Evolutionary conservation across 495 filamentous ascomycete species (phyloP).

Genomic region (Xylaria telfairii): DNA sequence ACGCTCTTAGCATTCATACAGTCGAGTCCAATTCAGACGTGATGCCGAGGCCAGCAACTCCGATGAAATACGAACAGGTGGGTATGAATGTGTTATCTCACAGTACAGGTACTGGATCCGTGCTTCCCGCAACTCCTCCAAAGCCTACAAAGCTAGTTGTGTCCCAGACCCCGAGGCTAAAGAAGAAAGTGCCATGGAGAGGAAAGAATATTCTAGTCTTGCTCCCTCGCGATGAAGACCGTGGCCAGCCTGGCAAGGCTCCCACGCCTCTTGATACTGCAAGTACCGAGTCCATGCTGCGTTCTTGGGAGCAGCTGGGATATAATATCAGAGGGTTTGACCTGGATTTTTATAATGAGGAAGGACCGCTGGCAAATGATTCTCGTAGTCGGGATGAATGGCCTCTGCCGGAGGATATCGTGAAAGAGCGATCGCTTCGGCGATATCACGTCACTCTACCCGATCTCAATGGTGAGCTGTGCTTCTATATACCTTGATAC

Average conservation of each 20-base stretch:
- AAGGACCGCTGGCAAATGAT: conserved; percentile 35
- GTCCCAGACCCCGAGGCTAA: conserved; percentile 51
- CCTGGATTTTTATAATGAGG: conserved; percentile 46
- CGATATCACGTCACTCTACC: conserved; percentile 74
- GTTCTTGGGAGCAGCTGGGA: conserved; percentile 74
- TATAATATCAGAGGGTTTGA: conserved; percentile 79
- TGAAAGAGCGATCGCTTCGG: conserved; percentile 57
- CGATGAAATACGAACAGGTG: conserved; percentile 26
- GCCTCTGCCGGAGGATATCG: conserved; percentile 69
- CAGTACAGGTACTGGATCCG: conserved; percentile 48
- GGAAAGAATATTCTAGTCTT: conserved; percentile 76
- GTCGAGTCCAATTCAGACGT: conserved; percentile 36
- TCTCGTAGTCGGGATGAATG: conserved; percentile 74
- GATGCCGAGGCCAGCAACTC: conserved; percentile 37
- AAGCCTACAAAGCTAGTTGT: conserved; percentile 39
- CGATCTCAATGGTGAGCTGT: conserved; percentile 60
- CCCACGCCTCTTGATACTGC: conserved; percentile 63
- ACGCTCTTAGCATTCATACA: conserved; percentile 39
- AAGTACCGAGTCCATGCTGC: conserved; percentile 70
- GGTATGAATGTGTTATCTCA: conserved; percentile 33
- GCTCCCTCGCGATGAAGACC: conserved; percentile 71
- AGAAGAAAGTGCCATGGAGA: conserved; percentile 68
- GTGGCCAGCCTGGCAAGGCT: conserved; percentile 63
- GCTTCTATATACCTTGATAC: background rate
- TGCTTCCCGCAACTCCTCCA: conserved; percentile 47